Conservation (phyloP, 495 filamentous ascomycete genomes). For the Penicillium argentinense region DNA sequence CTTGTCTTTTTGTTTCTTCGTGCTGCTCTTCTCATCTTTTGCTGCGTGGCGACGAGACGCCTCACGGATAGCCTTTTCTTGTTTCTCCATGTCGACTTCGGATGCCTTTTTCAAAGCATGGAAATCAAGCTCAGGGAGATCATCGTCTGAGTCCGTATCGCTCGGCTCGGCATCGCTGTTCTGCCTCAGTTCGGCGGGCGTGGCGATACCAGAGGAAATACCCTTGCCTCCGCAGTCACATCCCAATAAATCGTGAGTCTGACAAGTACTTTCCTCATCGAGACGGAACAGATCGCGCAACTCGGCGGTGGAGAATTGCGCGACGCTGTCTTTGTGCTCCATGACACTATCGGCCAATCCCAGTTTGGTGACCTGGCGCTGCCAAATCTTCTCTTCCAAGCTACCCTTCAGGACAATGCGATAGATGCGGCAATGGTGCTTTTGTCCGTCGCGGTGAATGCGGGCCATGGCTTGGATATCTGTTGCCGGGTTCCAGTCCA, state of each 20-base stretch:
- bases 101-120: slow-evolving; percentile 54
- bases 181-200: slow-evolving; percentile 5
- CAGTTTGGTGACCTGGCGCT: slow-evolving; percentile 75
- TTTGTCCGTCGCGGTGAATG: slow-evolving; percentile 79
- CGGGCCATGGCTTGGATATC: slow-evolving; percentile 86
- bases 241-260: slow-evolving; percentile 71
- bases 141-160: slow-evolving; percentile 29
- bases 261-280: slow-evolving; percentile 52
- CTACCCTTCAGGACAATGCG: slow-evolving; percentile 70
- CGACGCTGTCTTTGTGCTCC: slow-evolving; percentile 58
- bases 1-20: slow-evolving; percentile 37
- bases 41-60: slow-evolving; percentile 16
- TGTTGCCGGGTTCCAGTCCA: slow-evolving; percentile 83
- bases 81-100: slow-evolving; percentile 60
- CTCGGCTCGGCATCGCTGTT: slow-evolving; percentile 24
- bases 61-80: slow-evolving; percentile 51
- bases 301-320: slow-evolving; percentile 67
- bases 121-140: slow-evolving; percentile 29
- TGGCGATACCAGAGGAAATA: slow-evolving; percentile 4
- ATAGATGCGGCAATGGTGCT: slow-evolving; percentile 69
- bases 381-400: slow-evolving; percentile 82
- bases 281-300: slow-evolving; percentile 71
- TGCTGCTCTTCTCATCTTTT: slow-evolving; percentile 8
- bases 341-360: slow-evolving; percentile 69
- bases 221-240: slow-evolving; percentile 67